Base-by-base conservation (phyloP, 2,329 filamentous ascomycete genomes). In the Talaromyces sp. region DNA sequence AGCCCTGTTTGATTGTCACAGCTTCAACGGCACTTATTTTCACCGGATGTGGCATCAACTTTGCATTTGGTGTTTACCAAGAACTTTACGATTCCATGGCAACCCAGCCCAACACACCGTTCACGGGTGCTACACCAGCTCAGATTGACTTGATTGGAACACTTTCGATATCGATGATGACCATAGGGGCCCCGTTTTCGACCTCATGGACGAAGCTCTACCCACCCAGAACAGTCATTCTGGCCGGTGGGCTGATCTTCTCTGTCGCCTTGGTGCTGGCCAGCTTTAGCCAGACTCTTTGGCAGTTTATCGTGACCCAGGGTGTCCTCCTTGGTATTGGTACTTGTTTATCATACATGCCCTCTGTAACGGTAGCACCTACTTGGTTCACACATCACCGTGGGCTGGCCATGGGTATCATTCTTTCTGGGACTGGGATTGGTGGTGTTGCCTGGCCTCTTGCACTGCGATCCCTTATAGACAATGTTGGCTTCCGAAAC, bases 41-140 rank as follows among this genome's bases (percentile, higher is more conserved):
- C 52, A 75, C 70, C 35, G 67, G 66, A 53, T 74, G 73, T 53
- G 74, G 73, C 24, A 68, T 76, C 21, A 72, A 70, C 52, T 77
- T 77, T 57, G 68, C 72, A 10, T 77, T 75, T 46, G 75, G 75
- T 32, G 71, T 77, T 41, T 77, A 75, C 52, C 74, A 77, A 66
- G 74, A 70, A 6, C 66, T 76, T 0, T 77, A 76, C 41, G 73
- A 75, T 54, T 65, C 67, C 3, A 66, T 76, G 63, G 63, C 71
- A 5, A 11, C 65, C 2, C 62, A 66, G 2, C 61, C 62, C n/a
- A 69, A 66, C 0, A 60, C 31, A 2, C 75, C 75, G 0, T 78
- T 78, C 58, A 68, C 68, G 0, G 67, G 68, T 14, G 71, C 72
- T n/a, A 69, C 67, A 1, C 66, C 75, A 0, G 74, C 73, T 2